A percentile compares a stretch with the other conserved stretches of the same genome.
These are phyloP conservation scores for Coemansia sp. DNA, from an alignment of 192 early-diverging fungal genomes.

Conservation along the genomic window DNA sequence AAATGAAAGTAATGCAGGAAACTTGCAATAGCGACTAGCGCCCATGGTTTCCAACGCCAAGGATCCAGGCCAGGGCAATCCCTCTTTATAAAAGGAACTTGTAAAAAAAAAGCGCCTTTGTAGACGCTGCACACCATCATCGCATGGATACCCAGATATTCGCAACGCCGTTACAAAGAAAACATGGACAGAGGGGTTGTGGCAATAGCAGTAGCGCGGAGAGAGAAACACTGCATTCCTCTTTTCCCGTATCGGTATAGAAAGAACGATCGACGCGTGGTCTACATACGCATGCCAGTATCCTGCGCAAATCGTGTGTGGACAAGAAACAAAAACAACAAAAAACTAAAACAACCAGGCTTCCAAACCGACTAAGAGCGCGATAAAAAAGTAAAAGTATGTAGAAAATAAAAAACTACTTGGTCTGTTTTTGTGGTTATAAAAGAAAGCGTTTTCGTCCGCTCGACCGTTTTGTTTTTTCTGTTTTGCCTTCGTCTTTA, in stretches of 20 bases:
- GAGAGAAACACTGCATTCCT: neutral
- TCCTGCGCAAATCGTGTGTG: neutral
- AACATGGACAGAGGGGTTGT: no score
- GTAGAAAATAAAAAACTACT: neutral
- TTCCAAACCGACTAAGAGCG: neutral
- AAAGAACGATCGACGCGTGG: neutral
- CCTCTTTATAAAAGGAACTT: neutral
- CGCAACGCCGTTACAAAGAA: no score
- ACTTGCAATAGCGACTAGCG: no score
- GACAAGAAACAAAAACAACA: neutral
- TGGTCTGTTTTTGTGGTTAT: neutral
- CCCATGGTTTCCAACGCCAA: no score
- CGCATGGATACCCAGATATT: neutral
- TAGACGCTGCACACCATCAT: neutral
- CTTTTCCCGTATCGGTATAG: neutral
- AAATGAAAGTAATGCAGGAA: no score
- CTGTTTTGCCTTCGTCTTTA: neutral
- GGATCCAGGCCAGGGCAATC: neutral
- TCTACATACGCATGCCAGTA: neutral
- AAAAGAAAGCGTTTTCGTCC: neutral
- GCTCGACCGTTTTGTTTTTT: neutral
- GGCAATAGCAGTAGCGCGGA: no score
- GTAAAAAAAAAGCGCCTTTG: neutral
- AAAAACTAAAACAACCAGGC: no score
- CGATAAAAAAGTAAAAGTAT: neutral